Conservation (phyloP, 2,329 filamentous ascomycete species). For the Dothideomycetes sp. region DNA sequence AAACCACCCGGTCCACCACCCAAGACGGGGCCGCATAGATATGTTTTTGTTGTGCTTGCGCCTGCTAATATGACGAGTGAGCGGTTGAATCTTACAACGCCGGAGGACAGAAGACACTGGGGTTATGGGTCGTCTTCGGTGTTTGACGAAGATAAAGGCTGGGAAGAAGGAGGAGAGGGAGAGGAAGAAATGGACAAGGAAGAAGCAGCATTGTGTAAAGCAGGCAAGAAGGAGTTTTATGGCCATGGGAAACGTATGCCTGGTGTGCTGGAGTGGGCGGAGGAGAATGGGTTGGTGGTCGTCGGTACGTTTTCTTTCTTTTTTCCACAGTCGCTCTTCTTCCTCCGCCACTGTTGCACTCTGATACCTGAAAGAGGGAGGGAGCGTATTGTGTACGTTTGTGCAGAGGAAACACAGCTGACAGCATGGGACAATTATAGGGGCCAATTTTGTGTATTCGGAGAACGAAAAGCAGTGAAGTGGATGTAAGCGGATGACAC, state of each 20-base stretch:
- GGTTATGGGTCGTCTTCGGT: no score
- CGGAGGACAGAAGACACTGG: constrained; percentile 43
- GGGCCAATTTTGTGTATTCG: constrained; percentile 36
- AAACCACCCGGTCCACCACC: constrained; percentile 43
- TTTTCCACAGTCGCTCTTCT: not conserved
- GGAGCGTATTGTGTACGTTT: not conserved
- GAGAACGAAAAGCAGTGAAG: constrained; percentile 37
- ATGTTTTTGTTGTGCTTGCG: constrained; percentile 43
- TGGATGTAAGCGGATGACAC: no score
- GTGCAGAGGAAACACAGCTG: not conserved
- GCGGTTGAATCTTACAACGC: constrained; percentile 31
- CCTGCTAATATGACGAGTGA: constrained; percentile 33
- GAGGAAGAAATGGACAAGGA: no score
- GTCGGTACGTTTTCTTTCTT: constrained; percentile 25
- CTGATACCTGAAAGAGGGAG: not conserved
- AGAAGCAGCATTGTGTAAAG: no score
- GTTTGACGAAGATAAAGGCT: no score
- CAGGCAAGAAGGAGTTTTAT: no score
- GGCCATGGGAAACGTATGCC: no score
- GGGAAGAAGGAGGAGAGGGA: no score
- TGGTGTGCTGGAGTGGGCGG: constrained; percentile 43
- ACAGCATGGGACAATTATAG: constrained; percentile 12
- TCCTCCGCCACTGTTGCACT: not conserved
- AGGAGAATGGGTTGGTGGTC: constrained; percentile 35
- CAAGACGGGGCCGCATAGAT: constrained; percentile 46